phyloP scores from a whole-genome alignment of 192 early-diverging fungal genomes.

The Spizellomyces sp. region DNA sequence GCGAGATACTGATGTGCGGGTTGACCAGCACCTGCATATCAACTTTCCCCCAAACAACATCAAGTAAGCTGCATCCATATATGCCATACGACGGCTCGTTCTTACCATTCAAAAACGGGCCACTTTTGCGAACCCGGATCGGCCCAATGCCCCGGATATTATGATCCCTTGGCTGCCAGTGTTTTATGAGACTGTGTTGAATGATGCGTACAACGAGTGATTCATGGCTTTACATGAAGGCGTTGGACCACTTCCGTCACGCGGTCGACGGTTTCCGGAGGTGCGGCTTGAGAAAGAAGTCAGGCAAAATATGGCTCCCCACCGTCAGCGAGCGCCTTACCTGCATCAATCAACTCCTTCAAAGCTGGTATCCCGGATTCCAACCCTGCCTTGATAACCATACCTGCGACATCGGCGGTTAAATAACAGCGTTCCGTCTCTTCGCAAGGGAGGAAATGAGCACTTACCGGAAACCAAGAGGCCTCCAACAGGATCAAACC shows the following conservation, averaged over 20 bases:
- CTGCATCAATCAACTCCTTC: slow-evolving; percentile 55
- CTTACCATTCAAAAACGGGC: slow-evolving; percentile 50
- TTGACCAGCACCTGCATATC: no score
- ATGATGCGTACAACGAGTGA: no score
- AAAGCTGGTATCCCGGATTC: slow-evolving; percentile 54
- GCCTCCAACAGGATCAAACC: slow-evolving; percentile 77
- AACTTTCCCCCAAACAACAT: no score
- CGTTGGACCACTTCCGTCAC: no score
- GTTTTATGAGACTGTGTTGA: no score
- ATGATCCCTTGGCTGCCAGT: no score
- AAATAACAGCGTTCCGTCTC: background rate
- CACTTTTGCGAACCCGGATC: slow-evolving; percentile 56
- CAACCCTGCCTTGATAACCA: slow-evolving; percentile 68
- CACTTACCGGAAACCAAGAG: slow-evolving; percentile 64
- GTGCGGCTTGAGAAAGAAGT: slow-evolving; percentile 9
- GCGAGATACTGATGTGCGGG: no score
- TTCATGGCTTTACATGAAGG: no score
- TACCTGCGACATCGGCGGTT: slow-evolving; percentile 11
- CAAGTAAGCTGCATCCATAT: no score
- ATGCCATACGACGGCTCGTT: background rate
- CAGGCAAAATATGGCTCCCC: background rate
- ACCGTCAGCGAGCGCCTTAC: background rate
- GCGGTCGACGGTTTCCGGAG: background rate
- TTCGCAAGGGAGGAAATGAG: slow-evolving; percentile 4
- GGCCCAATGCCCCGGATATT: slow-evolving; percentile 49